Base-by-base conservation (phyloP, 2,329 filamentous ascomycete genomes). In the Penicillium janthinellum region DNA sequence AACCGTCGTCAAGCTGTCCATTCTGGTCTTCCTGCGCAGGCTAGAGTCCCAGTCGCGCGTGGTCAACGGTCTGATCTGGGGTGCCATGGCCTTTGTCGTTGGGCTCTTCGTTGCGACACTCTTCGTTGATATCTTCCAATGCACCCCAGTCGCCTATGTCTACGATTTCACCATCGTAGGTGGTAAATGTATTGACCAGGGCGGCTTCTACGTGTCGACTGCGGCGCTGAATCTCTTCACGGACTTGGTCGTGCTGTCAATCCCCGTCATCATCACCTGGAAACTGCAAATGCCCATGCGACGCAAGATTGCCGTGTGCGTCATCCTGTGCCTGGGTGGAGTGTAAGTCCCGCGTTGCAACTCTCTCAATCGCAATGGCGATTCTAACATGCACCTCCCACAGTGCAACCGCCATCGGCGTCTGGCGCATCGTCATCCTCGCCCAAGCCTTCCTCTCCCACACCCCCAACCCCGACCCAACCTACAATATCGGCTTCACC, bases 111-210 rank as follows among this genome's bases (percentile, higher is more conserved):
- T 71, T n/a, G 52, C 67, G 5, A 64, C 68, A 4, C 57, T 71
- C 2, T 54, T 72, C 4, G 65, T 73, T 25, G 68, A 72, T 31
- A 66, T 72, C n/a, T 73, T 74, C 38, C 71, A 73, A 61, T 75
- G 71, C 59, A 52, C 37, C 0, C 72, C 71, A 4, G 59, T 74
- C 10, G 54, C 58, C 14, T 67, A 67, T 17, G 58, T 71, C 28
- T 75, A 66, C 42, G 62, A 72, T 25, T 14, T 28, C 1, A 54
- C 58, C 17, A 66, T 68, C 39, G 22, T 56, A 15, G 61, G 59
- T 12, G 67, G 69, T 0, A 66, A 58, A n/a, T 75, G 71, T 45
- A 67, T 74, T 39, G 55, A 72, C n/a, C 67, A 70, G 38, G 66
- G 62, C 14, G 64, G 55, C 1, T 73, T 75, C 52, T 73, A 67